Evolutionary conservation across 2,329 filamentous ascomycete species (phyloP), one percentile per base, ranked within the genome.

Genomic region (Rutstroemia sp.): DNA sequence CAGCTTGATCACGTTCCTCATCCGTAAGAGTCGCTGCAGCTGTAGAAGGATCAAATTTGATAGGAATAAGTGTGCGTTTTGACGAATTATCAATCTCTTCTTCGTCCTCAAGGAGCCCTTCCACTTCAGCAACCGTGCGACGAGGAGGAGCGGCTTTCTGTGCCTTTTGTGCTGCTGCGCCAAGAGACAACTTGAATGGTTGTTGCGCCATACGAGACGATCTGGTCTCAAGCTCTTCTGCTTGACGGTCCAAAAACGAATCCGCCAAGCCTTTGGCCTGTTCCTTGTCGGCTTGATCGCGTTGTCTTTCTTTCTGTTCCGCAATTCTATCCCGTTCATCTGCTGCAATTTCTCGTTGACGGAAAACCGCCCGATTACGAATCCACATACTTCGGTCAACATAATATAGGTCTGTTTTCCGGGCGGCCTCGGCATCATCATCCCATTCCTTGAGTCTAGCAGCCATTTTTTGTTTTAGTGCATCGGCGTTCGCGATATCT

Each of bases 21-120:
- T 95, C 90, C 1, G 87, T 85, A 75, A 94, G 87, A 60, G 79
- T 78, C 12, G 81, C 79, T 42, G 85, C 81, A 58, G 83, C 81
- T 10, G 81, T 78, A 5, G 65, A 62, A 12, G 84, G 83, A 70
- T 92, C 88, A 70, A 90, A 90, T 67, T 90, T 86, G 70, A 94
- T 92, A 3, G 90, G 88, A 38, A 94, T 79, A 52, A 95, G 84
- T 57, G 86, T 87, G 7, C 90, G 83, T 72, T 86, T 89, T 5
- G 82, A 81, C 21, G 80, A 79, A 50, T 79, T 75, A 50, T 87
- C 82, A n/a, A 77, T 76, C 61, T 94, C 88, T 68, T 97, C 94
- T 71, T 97, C 94, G 71, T 97, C 92, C 73, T 97, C 94, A 62
- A 99, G 78, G 0, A 99, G 78, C 34, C 90, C 90, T 75, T 97